These are phyloP conservation scores for Boletus subparvulus DNA, from an alignment of 768 basidiomycete species.

Conservation along the genomic window DNA sequence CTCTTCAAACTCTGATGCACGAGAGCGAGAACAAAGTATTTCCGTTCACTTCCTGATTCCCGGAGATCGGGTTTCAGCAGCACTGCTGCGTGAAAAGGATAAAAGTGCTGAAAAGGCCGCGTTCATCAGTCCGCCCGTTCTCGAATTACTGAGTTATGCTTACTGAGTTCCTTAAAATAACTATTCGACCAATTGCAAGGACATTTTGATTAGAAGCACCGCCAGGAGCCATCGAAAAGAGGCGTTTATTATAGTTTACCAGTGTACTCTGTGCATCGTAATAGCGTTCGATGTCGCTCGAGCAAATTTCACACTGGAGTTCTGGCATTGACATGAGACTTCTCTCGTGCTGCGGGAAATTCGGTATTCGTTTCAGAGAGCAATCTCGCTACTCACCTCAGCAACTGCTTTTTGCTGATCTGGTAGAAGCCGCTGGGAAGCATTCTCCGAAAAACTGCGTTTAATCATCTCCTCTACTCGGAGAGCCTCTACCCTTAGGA, in stretches of 20 bases:
- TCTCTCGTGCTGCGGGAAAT: conserved; percentile 62
- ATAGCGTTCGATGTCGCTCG: conserved; percentile 67
- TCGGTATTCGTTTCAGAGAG: conserved; percentile 7
- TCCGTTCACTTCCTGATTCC: conserved; percentile 48
- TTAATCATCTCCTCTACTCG: conserved; percentile 99
- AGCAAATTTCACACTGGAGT: conserved; percentile 67
- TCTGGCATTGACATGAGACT: conserved; percentile 58
- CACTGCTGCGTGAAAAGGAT: conserved; percentile 64
- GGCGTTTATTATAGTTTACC: conserved; percentile 56
- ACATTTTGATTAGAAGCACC: conserved; percentile 68
- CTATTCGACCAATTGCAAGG: conserved; percentile 71
- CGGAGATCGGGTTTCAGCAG: conserved; percentile 64
- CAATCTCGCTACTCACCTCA: conserved; percentile 52
- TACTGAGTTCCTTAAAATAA: conserved; percentile 82
- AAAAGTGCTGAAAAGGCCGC: conserved; percentile 63
- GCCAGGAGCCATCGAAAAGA: conserved; percentile 58
- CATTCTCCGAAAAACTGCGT: conserved; percentile 97
- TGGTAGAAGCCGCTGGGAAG: conserved; percentile 87
- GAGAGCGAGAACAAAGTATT: conserved; percentile 70
- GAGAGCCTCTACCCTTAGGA: conserved; percentile 93
- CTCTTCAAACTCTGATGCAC: conserved; percentile 64
- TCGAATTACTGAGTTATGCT: conserved; percentile 23
- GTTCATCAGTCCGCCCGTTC: not conserved
- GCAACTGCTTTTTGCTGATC: conserved; percentile 88
- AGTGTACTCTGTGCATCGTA: conserved; percentile 73